Evolutionary conservation across 805 yeast genomes (phyloP), one percentile per base, ranked within the genome.

Genomic region (Saccharomycopsis sp.): DNA sequence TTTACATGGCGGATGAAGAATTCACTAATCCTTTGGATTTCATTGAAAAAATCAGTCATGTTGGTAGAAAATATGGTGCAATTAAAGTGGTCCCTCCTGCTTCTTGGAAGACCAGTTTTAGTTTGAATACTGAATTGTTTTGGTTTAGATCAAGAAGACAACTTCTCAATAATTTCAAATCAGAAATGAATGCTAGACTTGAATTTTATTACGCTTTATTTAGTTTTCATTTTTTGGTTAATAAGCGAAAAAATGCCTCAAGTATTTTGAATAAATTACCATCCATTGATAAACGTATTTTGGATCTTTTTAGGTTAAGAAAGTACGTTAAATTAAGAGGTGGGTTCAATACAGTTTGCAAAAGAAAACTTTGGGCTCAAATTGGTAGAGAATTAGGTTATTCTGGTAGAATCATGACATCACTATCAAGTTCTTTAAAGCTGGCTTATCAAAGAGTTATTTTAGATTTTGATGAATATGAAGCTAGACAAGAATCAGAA

Each of bases 301-400:
- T 83, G 31, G 88, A 83, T 57, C 60, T 83, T 27, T 82, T 66
- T 55, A 63, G 72, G 31, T 57, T 83, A 30, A 68, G 72, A 49
- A 61, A 69, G 29, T 65, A 74, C 12, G 92, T 84, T 1, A 61
- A 68, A 15, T 53, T 70, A 14, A 63, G 80, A 45, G 92, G 92
- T 15, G 94, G 94, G 0, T 76, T 66, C 53, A 64, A 66, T 9
- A 64, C 59, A 9, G 87, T 84, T n/a, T 71, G 80, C 34, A 57
- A 67, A 41, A 70, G 69, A 41, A 80, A 81, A 51, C 63, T 74
- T 34, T 85, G 95, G 95, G 86, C 86, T 1, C 86, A 81, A 52
- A 70, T 85, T 8, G 89, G 89, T 12, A 65, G 87, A 40, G 94
- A 83, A 50, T 60, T 85, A 37, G 94, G 94, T 0, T 81, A 77